Evolutionary conservation across 2,329 filamentous ascomycete species (phyloP).

Genomic region (Mycogone perniciosa): DNA sequence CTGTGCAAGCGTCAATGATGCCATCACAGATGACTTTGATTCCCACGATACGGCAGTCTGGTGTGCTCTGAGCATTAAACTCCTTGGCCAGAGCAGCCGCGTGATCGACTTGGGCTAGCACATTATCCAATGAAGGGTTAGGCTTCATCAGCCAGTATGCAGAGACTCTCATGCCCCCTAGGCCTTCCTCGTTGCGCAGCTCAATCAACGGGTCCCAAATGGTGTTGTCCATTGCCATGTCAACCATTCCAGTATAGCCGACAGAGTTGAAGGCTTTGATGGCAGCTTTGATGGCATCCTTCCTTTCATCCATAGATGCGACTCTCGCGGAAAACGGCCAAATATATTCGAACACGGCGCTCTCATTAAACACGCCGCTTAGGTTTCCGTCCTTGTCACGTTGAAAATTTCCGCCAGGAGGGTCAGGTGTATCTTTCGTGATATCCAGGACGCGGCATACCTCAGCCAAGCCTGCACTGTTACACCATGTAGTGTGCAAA

Average conservation of each 20-base stretch:
- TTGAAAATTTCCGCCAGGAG: constrained; percentile 46
- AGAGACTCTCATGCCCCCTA: constrained; percentile 38
- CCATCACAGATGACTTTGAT: constrained; percentile 62
- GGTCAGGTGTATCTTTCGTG: constrained; percentile 36
- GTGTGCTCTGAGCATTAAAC: constrained; percentile 30
- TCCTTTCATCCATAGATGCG: constrained; percentile 41
- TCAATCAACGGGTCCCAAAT: constrained; percentile 46
- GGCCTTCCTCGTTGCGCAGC: constrained; percentile 31
- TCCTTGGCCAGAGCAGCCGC: constrained; percentile 38
- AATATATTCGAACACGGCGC: constrained; percentile 44
- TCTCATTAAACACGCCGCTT: constrained; percentile 46
- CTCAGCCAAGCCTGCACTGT: constrained; percentile 43
- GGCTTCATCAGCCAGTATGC: constrained; percentile 54
- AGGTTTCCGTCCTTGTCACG: constrained; percentile 41
- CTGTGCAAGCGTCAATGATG: constrained; percentile 59
- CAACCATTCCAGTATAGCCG: constrained; percentile 50
- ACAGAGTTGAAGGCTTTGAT: constrained; percentile 44
- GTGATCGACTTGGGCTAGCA: constrained; percentile 42
- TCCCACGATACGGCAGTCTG: constrained; percentile 46
- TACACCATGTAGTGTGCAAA: constrained; percentile 52
- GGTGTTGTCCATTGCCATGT: constrained; percentile 57
- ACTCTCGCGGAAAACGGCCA: constrained; percentile 49
- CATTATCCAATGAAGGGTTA: constrained; percentile 31
- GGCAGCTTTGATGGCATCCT: constrained; percentile 41
- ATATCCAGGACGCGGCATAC: constrained; percentile 33